Percentiles rank a stretch among this genome's conserved stretches.
Conservation (phyloP, 352 stramenopile genomes). For the Blastocystis sp. region DNA sequence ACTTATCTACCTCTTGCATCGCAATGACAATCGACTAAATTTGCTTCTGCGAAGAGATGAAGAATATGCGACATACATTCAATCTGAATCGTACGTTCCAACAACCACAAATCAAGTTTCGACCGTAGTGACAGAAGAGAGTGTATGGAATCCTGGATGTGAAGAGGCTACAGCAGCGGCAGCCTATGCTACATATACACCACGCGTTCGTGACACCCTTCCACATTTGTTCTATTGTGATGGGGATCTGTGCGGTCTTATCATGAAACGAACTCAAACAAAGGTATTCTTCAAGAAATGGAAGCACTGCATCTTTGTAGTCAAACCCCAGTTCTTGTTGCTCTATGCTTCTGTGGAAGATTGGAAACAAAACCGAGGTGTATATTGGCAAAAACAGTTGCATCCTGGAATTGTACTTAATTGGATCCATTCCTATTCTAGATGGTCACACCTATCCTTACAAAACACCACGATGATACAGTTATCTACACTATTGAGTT, state of each 20-base stretch:
- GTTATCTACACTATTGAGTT: background rate
- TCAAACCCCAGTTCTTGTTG: background rate
- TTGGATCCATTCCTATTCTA: background rate
- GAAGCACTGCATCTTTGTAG: conserved; percentile 42
- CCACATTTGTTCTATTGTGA: conserved; percentile 40
- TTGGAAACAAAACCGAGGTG: conserved; percentile 2
- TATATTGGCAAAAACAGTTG: background rate
- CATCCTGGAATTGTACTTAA: background rate
- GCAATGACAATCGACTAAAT: background rate
- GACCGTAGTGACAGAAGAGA: background rate
- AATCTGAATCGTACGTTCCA: background rate
- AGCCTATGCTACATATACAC: background rate
- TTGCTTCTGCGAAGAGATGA: background rate
- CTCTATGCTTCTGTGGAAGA: conserved; percentile 8
- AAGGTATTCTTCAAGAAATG: conserved; percentile 50
- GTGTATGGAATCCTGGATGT: background rate
- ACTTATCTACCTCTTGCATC: background rate
- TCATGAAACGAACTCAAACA: conserved; percentile 36
- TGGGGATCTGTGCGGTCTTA: conserved; percentile 11
- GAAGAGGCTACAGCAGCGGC: too few relatives aligned
- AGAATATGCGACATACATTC: conserved; percentile 13
- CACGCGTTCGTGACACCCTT: background rate
- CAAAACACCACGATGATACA: background rate
- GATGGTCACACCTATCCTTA: background rate
- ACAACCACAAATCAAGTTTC: background rate